phyloP scores from a whole-genome alignment of 495 filamentous ascomycete species.

The Chaetomidium leptoderma region DNA sequence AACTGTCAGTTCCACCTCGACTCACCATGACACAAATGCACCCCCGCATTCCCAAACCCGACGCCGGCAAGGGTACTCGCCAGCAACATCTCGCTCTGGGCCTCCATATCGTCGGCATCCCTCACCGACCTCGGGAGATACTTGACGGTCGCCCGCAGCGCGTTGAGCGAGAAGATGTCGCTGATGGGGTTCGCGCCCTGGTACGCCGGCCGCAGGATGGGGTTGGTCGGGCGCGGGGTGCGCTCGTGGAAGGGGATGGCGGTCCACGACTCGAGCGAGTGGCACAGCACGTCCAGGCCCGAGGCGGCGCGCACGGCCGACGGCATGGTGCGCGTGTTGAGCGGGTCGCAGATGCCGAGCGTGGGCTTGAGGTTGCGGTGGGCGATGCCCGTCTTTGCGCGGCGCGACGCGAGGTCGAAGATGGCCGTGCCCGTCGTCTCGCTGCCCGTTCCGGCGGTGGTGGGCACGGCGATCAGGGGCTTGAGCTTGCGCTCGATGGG shows the following conservation, averaged over 20 bases:
- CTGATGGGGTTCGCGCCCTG: constrained; percentile 97
- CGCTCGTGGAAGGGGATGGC: constrained; percentile 90
- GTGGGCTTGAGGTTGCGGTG: constrained; percentile 94
- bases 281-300: constrained; percentile 91
- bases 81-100: constrained; percentile 89
- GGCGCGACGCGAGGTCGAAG: constrained; percentile 85
- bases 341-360: constrained; percentile 89
- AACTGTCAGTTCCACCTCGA: too few relatives aligned
- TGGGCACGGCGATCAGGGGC: constrained; percentile 88
- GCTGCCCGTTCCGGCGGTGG: constrained; percentile 89
- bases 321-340: constrained; percentile 95
- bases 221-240: constrained; percentile 78
- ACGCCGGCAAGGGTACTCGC: constrained; percentile 92
- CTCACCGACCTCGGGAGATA: constrained; percentile 82
- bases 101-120: constrained; percentile 86
- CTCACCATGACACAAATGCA: constrained; percentile 86
- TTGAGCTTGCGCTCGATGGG: constrained; percentile 75
- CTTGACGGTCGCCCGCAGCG: constrained; percentile 74
- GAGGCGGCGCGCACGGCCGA: constrained; percentile 82
- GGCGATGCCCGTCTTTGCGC: constrained; percentile 91
- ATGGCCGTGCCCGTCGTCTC: constrained; percentile 98
- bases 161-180: constrained; percentile 87
- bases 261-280: constrained; percentile 90
- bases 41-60: constrained; percentile 95
- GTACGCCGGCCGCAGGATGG: constrained; percentile 86